A percentile compares a stretch with the other conserved stretches of the same genome.
phyloP scores from a whole-genome alignment of 108 stramenopile species.

The Asterionellopsis glacialis region DNA sequence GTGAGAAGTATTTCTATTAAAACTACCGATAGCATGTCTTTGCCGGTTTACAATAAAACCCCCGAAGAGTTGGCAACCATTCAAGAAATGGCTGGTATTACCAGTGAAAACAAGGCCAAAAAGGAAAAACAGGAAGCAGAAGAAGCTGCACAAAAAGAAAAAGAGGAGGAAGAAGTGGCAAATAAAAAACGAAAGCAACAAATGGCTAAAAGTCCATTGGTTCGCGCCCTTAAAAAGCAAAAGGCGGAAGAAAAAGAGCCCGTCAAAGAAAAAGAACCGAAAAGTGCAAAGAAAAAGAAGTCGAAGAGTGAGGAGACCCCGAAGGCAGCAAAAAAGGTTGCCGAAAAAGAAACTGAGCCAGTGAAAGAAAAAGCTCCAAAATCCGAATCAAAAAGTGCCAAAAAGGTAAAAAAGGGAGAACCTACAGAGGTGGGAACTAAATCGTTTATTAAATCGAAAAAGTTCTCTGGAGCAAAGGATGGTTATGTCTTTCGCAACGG shows the following conservation, averaged over 20 bases:
- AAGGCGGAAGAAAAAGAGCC: constrained; percentile 30
- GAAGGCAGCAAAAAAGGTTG: neutral
- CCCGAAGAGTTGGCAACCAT: constrained; percentile 65
- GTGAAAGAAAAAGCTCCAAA: constrained; percentile 9
- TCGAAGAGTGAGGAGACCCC: neutral
- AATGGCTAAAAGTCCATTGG: constrained; percentile 46
- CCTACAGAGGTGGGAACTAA: constrained; percentile 13
- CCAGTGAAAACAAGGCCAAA: constrained; percentile 6
- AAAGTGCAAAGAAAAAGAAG: constrained; percentile 21
- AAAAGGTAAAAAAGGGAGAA: constrained; percentile 15
- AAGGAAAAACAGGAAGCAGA: constrained; percentile 5
- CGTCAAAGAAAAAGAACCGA: constrained; percentile 9
- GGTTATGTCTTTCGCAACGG: constrained; percentile 75
- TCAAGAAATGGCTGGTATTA: constrained; percentile 35
- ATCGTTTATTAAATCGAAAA: constrained; percentile 58
- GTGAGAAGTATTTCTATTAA: constrained; percentile 80
- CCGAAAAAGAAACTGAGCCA: constrained; percentile 12
- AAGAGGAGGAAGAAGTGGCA: constrained; percentile 18
- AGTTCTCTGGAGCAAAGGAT: constrained; percentile 64
- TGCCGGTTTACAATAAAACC: constrained; percentile 85
- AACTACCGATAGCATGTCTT: constrained; percentile 60
- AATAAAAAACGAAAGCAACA: constrained; percentile 12
- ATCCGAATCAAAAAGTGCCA: constrained; percentile 9
- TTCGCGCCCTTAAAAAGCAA: constrained; percentile 77
- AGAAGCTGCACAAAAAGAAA: constrained; percentile 1